Conservation (phyloP, 2,329 filamentous ascomycete genomes). For the Dactylellina parvicollis region DNA sequence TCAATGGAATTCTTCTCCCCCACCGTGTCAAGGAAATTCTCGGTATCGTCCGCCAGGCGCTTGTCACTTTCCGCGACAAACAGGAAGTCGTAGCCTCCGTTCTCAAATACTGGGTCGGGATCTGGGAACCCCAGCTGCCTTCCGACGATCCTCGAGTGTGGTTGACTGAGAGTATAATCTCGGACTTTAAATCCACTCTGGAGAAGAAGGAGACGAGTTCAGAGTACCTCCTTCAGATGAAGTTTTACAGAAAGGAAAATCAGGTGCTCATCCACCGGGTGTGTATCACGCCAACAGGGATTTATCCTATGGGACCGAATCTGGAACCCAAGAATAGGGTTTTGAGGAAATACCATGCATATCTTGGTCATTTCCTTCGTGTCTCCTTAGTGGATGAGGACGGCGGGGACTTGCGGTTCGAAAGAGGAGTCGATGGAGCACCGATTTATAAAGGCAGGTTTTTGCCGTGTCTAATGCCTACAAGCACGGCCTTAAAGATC, state of each 20-base stretch:
- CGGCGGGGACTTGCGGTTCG: constrained; percentile 71
- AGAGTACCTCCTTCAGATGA: constrained; percentile 50
- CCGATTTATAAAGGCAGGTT: constrained; percentile 65
- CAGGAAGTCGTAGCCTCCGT: constrained; percentile 60
- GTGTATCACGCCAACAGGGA: constrained; percentile 70
- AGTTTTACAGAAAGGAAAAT: constrained; percentile 59
- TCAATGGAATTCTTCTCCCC: constrained; percentile 72
- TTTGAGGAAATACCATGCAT: constrained; percentile 71
- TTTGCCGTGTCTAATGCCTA: constrained; percentile 67
- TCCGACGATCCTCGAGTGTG: constrained; percentile 68
- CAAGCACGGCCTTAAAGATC: constrained; percentile 68
- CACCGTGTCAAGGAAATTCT: constrained; percentile 65
- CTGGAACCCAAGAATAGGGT: constrained; percentile 76
- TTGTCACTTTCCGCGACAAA: not conserved
- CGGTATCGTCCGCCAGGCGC: constrained; percentile 60
- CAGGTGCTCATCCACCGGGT: constrained; percentile 68
- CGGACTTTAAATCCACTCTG: constrained; percentile 60
- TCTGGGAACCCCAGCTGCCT: constrained; percentile 66
- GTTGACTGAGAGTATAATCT: constrained; percentile 62
- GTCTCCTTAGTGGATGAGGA: constrained; percentile 80
- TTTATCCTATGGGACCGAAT: constrained; percentile 70
- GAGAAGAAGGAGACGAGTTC: constrained; percentile 56
- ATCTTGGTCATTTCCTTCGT: constrained; percentile 73
- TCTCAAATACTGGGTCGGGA: constrained; percentile 68
- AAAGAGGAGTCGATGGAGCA: constrained; percentile 62